Conservation (phyloP, 169 alveolate species). For the Cryptosporidium meleagridis region DNA sequence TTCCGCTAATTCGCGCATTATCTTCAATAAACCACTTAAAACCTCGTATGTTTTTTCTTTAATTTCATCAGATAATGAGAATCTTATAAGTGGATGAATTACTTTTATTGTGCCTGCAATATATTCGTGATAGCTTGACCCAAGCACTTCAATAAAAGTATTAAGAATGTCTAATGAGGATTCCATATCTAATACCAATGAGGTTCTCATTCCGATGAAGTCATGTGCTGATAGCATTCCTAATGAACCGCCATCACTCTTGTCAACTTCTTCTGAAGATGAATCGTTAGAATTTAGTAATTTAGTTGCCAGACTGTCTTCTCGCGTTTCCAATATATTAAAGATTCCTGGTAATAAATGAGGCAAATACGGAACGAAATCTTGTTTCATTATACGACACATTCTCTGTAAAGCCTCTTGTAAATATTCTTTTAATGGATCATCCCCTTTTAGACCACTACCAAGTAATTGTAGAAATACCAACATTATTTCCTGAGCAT, state of each 20-base stretch:
- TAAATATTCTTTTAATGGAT: constrained; percentile 88
- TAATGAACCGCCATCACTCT: constrained; percentile 17
- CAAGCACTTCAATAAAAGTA: constrained; percentile 64
- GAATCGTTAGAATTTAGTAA: constrained; percentile 29
- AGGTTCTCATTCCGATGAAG: constrained; percentile 68
- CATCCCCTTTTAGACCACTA: constrained; percentile 87
- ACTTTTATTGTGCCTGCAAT: constrained; percentile 59
- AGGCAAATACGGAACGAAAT: constrained; percentile 89
- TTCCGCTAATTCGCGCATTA: constrained; percentile 63
- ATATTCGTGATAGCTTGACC: constrained; percentile 49
- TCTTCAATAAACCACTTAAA: constrained; percentile 49
- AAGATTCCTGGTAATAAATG: constrained; percentile 83
- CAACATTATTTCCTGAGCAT: constrained; percentile 87
- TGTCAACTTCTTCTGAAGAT: constrained; percentile 20
- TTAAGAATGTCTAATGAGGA: constrained; percentile 60
- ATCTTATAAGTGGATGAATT: constrained; percentile 66
- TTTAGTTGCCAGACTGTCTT: constrained; percentile 40
- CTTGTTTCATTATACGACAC: constrained; percentile 87
- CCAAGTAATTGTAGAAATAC: constrained; percentile 85
- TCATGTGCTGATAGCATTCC: constrained; percentile 62
- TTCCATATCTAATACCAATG: constrained; percentile 66
- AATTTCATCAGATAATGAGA: constrained; percentile 68
- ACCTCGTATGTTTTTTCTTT: constrained; percentile 69
- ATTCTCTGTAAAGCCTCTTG: constrained; percentile 89
- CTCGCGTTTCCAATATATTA: constrained; percentile 40